A percentile compares a stretch with the other conserved stretches of the same genome.
Evolutionary conservation across 2,329 filamentous ascomycete species (phyloP).

Genomic region (Chaetothyriales sp.): DNA sequence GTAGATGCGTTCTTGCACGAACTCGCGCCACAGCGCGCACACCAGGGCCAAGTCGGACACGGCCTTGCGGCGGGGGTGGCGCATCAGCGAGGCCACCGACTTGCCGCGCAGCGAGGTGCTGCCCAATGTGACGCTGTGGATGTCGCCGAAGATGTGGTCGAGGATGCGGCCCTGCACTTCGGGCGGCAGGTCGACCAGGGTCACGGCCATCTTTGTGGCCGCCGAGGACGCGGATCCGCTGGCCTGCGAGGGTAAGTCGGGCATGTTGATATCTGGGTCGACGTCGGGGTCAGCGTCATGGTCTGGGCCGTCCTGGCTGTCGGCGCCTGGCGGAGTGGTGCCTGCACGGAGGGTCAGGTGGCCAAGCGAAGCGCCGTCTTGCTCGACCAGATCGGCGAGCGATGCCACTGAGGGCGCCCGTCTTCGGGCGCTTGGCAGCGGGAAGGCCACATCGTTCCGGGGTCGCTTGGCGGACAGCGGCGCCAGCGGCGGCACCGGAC

Average conservation of each 20-base stretch:
- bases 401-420: conserved; percentile 13
- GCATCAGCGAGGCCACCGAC: conserved; percentile 44
- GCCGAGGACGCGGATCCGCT: background rate
- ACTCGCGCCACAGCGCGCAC: conserved; percentile 45
- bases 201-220: conserved; percentile 1
- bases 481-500: background rate
- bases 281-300: background rate
- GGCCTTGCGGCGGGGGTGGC: conserved; percentile 54
- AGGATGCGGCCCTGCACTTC: conserved; percentile 62
- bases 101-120: conserved; percentile 43
- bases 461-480: background rate
- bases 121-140: conserved; percentile 47
- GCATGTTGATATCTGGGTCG: background rate
- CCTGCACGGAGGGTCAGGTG: conserved; percentile 9
- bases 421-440: conserved; percentile 13
- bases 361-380: conserved; percentile 12
- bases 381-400: conserved; percentile 6
- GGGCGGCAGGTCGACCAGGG: conserved; percentile 39
- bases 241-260: background rate
- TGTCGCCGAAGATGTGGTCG: conserved; percentile 57
- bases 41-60: conserved; percentile 52
- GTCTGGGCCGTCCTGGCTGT: background rate
- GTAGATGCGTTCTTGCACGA: conserved; percentile 61
- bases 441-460: conserved; percentile 12
- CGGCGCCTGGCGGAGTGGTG: background rate